These are phyloP conservation scores for Lecanicillium sp. DNA, from an alignment of 2,329 filamentous ascomycete species.

Conservation along the genomic window DNA sequence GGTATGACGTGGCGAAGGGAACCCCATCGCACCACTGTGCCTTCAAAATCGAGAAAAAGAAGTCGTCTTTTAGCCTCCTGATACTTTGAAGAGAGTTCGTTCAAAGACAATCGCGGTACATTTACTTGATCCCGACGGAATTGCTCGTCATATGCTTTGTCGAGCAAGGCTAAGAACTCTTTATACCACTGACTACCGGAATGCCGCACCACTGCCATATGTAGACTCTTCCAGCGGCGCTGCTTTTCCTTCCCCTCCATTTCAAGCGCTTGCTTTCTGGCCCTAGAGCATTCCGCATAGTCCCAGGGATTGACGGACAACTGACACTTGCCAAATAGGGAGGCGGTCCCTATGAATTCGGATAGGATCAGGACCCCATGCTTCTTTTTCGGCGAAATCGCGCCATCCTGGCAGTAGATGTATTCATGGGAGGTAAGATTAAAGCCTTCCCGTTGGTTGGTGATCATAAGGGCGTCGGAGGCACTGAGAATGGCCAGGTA, in stretches of 20 bases:
- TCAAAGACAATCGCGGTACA: conserved; percentile 74
- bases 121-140: conserved; percentile 76
- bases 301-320: conserved; percentile 93
- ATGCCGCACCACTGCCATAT: conserved; percentile 66
- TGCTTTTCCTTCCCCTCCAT: conserved; percentile 71
- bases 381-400: conserved; percentile 60
- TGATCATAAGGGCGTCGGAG: conserved; percentile 88
- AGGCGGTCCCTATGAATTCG: conserved; percentile 89
- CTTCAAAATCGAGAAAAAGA: conserved; percentile 90
- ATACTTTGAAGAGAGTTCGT: conserved; percentile 58
- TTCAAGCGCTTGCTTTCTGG: conserved; percentile 74
- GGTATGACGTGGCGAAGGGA: conserved; percentile 77
- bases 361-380: conserved; percentile 85
- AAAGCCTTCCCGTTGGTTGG: conserved; percentile 93
- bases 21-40: conserved; percentile 82
- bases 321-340: conserved; percentile 72
- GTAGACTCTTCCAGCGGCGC: conserved; percentile 64
- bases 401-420: conserved; percentile 85
- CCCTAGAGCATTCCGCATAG: conserved; percentile 77
- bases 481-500: conserved; percentile 84
- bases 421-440: conserved; percentile 94
- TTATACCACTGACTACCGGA: conserved; percentile 82
- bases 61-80: conserved; percentile 58
- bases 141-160: conserved; percentile 74
- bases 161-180: conserved; percentile 61